phyloP scores from a whole-genome alignment of 768 basidiomycete species.

The Termitomyces heimii region DNA sequence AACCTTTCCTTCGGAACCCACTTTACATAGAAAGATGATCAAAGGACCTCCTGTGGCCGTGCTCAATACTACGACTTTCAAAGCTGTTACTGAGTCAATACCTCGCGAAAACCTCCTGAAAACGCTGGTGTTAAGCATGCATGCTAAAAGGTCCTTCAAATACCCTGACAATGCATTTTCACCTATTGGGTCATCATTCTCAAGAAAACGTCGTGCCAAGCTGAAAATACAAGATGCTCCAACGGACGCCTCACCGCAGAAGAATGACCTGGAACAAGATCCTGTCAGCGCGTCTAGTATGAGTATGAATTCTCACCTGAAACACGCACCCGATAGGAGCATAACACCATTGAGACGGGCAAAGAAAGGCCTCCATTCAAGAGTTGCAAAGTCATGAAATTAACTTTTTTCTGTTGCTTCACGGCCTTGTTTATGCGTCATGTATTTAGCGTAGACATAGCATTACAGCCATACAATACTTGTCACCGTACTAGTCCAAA shows the following conservation, averaged over 20 bases:
- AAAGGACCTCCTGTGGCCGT: neutral
- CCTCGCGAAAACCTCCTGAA: neutral
- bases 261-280: neutral
- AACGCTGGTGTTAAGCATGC: conserved; percentile 1
- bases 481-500: too few species aligned
- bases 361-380: neutral
- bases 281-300: neutral
- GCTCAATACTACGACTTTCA: neutral
- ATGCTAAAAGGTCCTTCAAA: neutral
- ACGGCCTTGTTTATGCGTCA: too few species aligned
- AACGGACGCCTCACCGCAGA: neutral
- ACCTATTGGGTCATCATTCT: neutral
- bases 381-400: neutral
- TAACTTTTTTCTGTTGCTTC: neutral
- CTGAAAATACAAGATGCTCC: neutral
- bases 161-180: neutral
- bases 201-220: neutral
- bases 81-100: neutral
- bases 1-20: neutral
- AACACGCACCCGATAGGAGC: neutral
- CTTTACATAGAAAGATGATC: neutral
- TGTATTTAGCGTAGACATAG: neutral
- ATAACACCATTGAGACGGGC: neutral
- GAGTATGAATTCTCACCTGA: neutral
- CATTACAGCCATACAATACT: neutral